Percentiles rank a stretch among this genome's conserved stretches.
These are phyloP conservation scores for Mortierella sp. DNA, from an alignment of 371 early-diverging fungal species.

Conservation along the genomic window DNA sequence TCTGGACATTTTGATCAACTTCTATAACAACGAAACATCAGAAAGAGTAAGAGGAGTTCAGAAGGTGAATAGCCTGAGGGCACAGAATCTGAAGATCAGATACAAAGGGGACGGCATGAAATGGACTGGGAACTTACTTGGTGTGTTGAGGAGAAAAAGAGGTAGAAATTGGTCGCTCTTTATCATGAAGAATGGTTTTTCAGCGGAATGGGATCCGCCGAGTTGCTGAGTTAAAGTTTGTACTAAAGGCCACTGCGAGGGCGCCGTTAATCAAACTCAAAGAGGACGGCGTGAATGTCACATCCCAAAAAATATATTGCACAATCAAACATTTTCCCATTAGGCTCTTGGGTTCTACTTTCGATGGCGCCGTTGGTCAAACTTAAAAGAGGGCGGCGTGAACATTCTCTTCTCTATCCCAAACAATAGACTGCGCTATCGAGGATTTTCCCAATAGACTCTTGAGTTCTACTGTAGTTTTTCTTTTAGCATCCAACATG, in stretches of 20 bases:
- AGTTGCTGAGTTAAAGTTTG: constrained; percentile 7
- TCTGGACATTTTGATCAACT: constrained; percentile 11
- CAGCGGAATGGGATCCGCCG: neutral
- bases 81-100: neutral
- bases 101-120: neutral
- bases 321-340: no score
- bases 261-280: no score
- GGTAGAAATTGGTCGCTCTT: constrained; percentile 9
- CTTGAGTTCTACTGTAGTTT: no score
- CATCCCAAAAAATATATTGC: no score
- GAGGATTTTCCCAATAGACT: no score
- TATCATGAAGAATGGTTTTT: neutral
- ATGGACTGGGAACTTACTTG: constrained; percentile 6
- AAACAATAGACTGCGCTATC: no score
- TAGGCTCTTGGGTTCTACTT: no score
- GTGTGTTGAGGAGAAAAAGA: constrained; percentile 9
- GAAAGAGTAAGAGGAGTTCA: constrained; percentile 1
- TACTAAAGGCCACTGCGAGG: constrained; percentile 8
- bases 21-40: neutral
- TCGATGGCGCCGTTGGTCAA: neutral
- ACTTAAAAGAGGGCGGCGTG: constrained; percentile 4
- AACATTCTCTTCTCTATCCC: neutral
- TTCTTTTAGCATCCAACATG: no score
- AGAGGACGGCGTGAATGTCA: no score
- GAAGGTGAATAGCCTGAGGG: constrained; percentile 6